Base-by-base conservation (phyloP, 2,329 filamentous ascomycete genomes). In the Thelonectria olida region DNA sequence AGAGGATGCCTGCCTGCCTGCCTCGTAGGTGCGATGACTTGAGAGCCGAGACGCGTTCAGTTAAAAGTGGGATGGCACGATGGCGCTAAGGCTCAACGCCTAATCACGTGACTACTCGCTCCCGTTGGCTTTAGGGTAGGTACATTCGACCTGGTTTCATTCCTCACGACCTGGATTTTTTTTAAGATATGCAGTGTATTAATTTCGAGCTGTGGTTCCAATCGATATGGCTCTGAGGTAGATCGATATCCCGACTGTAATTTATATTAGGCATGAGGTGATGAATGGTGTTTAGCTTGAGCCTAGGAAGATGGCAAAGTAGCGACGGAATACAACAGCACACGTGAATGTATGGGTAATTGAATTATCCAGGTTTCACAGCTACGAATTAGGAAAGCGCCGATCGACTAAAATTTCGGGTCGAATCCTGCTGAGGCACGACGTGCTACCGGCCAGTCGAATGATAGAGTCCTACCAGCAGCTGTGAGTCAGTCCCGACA, bases 41-140 rank as follows among this genome's bases (percentile, higher is more conserved):
- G 44, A 31, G 38, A 49, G 27, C 31, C 34, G 9, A 45, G 15
- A 19, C 58, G 52, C 58, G 52, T 52, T 31, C 10, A 54, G 47
- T 13, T 12, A 49, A n/a, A 44, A 28, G 54, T 38, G 36, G 34
- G 42, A 53, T 53, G 44, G 22, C 19, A 41, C 25, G 42, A 62
- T 15, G 28, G 19, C 25, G 45, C 22, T 31, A 15, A n/a, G 55
- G 25, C 12, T 68, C 67, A 39, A 63, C 63, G 60, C 63, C 56
- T 54, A 20, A n/a, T 61, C 62, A 65, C 59, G 60, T 65, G 62
- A 22, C 1, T 3, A 52, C 17, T 20, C 15, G 19, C 8, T 38
- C 8, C 19, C 9, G 20, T 10, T 7, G 12, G 17, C 36, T 22
- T 27, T 10, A 39, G 20, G n/a, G 34, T 41, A 52, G 6, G 17